Evolutionary conservation across 2,329 filamentous ascomycete species (phyloP).

Genomic region (Aspergillus tamarii): DNA sequence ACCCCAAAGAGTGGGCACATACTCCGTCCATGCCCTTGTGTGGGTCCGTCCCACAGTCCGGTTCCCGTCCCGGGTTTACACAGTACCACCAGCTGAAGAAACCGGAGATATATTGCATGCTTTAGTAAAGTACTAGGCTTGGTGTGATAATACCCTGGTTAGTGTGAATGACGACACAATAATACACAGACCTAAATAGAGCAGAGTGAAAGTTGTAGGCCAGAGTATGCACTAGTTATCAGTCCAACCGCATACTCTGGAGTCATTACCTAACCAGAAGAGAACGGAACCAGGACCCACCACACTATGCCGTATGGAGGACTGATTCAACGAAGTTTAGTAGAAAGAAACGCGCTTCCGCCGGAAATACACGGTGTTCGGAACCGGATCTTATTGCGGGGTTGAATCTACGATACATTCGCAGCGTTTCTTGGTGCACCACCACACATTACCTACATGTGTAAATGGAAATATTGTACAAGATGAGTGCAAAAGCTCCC

Average conservation of each 20-base stretch:
- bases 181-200: too few relatives aligned
- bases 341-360: neutral
- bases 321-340: neutral
- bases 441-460: neutral
- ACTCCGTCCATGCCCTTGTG: neutral
- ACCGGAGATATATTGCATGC: neutral
- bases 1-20: too few relatives aligned
- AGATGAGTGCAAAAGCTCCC: neutral
- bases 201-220: too few relatives aligned
- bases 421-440: too few relatives aligned
- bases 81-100: neutral
- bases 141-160: accelerated
- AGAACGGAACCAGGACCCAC: neutral
- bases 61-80: too few relatives aligned
- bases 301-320: neutral
- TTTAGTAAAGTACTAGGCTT: too few relatives aligned
- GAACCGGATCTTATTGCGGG: neutral
- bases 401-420: too few relatives aligned
- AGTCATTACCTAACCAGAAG: neutral
- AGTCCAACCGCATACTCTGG: neutral
- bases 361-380: neutral
- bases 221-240: too few relatives aligned
- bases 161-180: too few relatives aligned
- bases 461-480: neutral
- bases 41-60: neutral